Evolutionary conservation across 2,329 filamentous ascomycete genomes (phyloP), one percentile per base, ranked within the genome.

Genomic region (Alternaria sp.): DNA sequence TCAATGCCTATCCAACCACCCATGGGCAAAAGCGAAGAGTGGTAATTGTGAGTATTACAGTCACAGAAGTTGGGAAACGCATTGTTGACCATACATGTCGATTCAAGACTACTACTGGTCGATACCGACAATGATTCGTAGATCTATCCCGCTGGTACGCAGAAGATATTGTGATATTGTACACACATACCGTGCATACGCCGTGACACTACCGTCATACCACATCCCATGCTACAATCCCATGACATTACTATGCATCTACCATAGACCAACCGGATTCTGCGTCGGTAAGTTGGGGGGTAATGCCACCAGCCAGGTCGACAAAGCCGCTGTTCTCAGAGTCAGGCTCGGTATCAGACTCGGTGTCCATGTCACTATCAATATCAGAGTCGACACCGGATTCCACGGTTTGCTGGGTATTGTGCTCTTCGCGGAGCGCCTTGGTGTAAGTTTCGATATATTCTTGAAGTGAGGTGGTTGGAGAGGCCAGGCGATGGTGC

Each of bases 231-330:
- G 26, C 44, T 28, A 34, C 13, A 24, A 26, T 5, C 9, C 14
- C 13, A 24, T 2, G 29, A 3, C 11, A 4, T 1, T 48, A 3
- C 9, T 48, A 48, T 5, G 24, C 44, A 33, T 60, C 56, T 8
- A 62, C 56, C 24, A 60, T 39, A 23, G 62, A 48, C 60, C 59
- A 62, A 11, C 54, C 60, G 2, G 36, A 52, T 11, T 33, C 58
- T 8, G 28, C 42, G 29, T 62, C 63, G 3, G 44, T 52, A 8
- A 56, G 21, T 2, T 44, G 53, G 4, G 56, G 51, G 2, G 61
- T 54, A 10, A 46, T 50, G 21, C 63, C 53, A 23, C 56, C 51
- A 11, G 58, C 42, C 5, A 62, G 37, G 28, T 62, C 54, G 24
- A 40, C 51, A 14, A 23, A 62, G 36, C 14, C 24, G 10, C 37